Evolutionary conservation across 768 basidiomycete genomes (phyloP).

Genomic region (Boletus subparvulus): DNA sequence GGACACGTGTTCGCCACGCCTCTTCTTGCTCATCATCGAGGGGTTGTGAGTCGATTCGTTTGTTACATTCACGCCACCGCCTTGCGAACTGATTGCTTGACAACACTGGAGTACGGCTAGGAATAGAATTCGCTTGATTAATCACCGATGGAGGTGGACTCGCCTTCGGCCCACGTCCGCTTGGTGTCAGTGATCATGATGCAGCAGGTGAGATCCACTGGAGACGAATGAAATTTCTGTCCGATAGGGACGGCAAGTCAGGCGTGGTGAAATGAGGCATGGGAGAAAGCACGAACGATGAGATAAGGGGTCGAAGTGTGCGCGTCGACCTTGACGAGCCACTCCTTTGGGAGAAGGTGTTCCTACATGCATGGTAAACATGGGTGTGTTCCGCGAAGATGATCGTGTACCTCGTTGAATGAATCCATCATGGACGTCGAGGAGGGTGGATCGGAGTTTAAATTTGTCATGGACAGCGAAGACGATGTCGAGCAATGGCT

Average conservation of each 20-base stretch:
- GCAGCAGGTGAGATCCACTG: slow-evolving; percentile 55
- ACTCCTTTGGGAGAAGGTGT: slow-evolving; percentile 63
- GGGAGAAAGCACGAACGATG: slow-evolving; percentile 49
- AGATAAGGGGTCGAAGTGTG: slow-evolving; percentile 66
- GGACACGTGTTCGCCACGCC: slow-evolving; percentile 54
- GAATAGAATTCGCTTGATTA: slow-evolving; percentile 19
- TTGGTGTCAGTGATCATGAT: slow-evolving; percentile 74
- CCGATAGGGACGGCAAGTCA: slow-evolving; percentile 9
- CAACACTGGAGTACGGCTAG: slow-evolving; percentile 47
- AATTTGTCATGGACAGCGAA: slow-evolving; percentile 21
- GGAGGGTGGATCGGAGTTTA: slow-evolving; percentile 22
- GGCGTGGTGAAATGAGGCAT: slow-evolving; percentile 4
- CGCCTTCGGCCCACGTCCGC: slow-evolving; percentile 75
- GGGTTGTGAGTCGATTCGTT: slow-evolving; percentile 28
- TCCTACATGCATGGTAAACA: slow-evolving; percentile 41
- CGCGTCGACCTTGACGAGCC: slow-evolving; percentile 68
- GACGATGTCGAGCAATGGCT: slow-evolving; percentile 45
- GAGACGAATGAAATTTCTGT: slow-evolving; percentile 65
- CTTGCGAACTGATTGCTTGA: slow-evolving; percentile 59
- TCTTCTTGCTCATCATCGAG: slow-evolving; percentile 49
- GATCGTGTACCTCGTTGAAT: slow-evolving; percentile 42
- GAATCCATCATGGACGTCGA: slow-evolving; percentile 39
- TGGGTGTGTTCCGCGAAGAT: background rate
- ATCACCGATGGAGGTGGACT: slow-evolving; percentile 19
- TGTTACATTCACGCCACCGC: slow-evolving; percentile 67